These are phyloP conservation scores for Kernera saxatilis DNA, from an alignment of 345 rosid genomes.

Conservation along the genomic window DNA sequence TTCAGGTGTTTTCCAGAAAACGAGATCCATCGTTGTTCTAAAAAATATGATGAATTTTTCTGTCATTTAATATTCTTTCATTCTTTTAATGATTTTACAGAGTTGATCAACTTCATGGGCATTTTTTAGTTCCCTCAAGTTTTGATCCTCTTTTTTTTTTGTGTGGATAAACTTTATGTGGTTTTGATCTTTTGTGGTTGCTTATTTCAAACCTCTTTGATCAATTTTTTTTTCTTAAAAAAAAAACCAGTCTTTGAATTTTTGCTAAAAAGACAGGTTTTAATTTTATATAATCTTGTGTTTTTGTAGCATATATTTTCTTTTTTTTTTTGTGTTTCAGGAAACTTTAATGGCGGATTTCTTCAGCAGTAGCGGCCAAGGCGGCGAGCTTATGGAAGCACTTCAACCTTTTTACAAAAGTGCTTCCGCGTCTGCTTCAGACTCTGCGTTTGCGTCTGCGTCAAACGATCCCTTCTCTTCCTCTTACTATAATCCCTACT, in stretches of 20 bases:
- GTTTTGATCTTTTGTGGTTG: conserved; percentile 50
- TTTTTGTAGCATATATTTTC: background rate
- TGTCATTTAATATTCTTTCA: background rate
- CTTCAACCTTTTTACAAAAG: conserved; percentile 82
- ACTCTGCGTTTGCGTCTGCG: conserved; percentile 17
- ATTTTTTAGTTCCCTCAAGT: conserved; percentile 57
- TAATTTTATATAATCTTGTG: background rate
- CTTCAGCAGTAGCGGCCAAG: conserved; percentile 38
- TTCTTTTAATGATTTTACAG: background rate
- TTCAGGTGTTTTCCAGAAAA: conserved; percentile 71
- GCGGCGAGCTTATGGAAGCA: conserved; percentile 90
- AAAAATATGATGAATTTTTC: conserved; percentile 1
- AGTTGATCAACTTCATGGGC: conserved; percentile 58
- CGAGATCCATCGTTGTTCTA: conserved; percentile 40
- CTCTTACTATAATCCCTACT: conserved; percentile 6
- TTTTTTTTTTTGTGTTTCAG: background rate
- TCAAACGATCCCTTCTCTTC: conserved; percentile 11
- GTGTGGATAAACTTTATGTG: conserved; percentile 1
- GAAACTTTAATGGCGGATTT: conserved; percentile 47
- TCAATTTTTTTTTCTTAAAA: conserved; percentile 23
- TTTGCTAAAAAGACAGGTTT: conserved; percentile 40
- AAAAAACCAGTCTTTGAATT: conserved; percentile 36
- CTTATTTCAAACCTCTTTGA: conserved; percentile 60
- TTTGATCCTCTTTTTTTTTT: conserved; percentile 27
- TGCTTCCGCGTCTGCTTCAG: conserved; percentile 25